Conservation (phyloP, 441 rosid genomes). For the Adansonia grandidieri region DNA sequence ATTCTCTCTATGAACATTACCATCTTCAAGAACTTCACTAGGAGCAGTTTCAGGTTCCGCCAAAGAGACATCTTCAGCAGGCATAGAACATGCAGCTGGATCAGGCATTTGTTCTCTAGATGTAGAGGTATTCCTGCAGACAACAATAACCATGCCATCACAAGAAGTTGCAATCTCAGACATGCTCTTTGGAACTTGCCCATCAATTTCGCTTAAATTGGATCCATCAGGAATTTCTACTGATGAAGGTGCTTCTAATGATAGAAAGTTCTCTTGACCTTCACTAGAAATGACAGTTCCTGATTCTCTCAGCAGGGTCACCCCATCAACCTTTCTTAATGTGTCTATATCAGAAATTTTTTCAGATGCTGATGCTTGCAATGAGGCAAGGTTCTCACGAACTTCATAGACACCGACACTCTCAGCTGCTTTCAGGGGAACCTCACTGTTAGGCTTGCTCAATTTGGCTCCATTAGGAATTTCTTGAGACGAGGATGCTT, state of each 20-base stretch:
- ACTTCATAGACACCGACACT: slow-evolving; percentile 13
- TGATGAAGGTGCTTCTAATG: slow-evolving; percentile 2
- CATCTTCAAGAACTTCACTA: slow-evolving; percentile 9
- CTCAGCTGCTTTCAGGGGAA: slow-evolving; percentile 27
- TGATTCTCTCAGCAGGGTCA: not conserved
- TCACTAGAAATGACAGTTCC: not conserved
- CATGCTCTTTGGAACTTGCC: slow-evolving; percentile 28
- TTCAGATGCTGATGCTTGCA: not conserved
- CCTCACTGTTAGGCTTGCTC: slow-evolving; percentile 26
- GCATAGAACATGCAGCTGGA: slow-evolving; percentile 9
- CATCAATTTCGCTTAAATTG: not conserved
- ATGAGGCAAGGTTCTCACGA: slow-evolving; percentile 4
- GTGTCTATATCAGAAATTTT: not conserved
- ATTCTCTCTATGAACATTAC: slow-evolving; percentile 27
- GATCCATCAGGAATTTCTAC: not conserved
- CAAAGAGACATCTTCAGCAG: slow-evolving; percentile 20
- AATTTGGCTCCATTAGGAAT: slow-evolving; percentile 23
- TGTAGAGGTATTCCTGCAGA: slow-evolving; percentile 3
- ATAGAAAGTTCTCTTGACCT: slow-evolving; percentile 12
- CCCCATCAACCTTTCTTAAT: slow-evolving; percentile 13
- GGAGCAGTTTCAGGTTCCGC: slow-evolving; percentile 18
- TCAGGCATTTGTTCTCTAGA: slow-evolving; percentile 18
- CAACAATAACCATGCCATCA: not conserved
- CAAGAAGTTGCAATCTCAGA: slow-evolving; percentile 36
- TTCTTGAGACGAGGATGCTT: slow-evolving; percentile 27